Conservation (phyloP, 768 basidiomycete genomes). For the Clitopilus passeckerianus region DNA sequence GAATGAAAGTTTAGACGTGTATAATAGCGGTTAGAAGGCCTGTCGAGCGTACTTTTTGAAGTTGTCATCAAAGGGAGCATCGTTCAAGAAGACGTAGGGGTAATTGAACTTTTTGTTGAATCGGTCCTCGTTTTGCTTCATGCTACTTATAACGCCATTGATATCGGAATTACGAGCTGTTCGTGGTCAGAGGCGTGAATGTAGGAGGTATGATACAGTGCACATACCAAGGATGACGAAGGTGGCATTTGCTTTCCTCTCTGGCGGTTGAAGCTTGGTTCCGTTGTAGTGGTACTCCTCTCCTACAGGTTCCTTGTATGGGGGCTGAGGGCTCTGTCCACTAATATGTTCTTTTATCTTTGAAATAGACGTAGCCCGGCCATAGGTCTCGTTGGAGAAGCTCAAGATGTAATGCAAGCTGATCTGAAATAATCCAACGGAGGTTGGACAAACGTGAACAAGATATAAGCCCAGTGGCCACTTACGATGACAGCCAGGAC, state of each 20-base stretch:
- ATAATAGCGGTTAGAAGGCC: not conserved
- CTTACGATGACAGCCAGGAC: constrained; percentile 43
- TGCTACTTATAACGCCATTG: constrained; percentile 53
- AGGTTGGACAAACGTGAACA: not conserved
- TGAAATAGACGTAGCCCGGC: constrained; percentile 50
- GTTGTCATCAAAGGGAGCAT: constrained; percentile 62
- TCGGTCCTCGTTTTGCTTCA: constrained; percentile 79
- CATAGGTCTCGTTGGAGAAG: constrained; percentile 63
- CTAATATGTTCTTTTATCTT: constrained; percentile 31
- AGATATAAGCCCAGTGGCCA: constrained; percentile 1
- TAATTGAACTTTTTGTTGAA: constrained; percentile 88
- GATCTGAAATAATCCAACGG: constrained; percentile 25
- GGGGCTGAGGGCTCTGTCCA: constrained; percentile 26
- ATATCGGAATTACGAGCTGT: constrained; percentile 58
- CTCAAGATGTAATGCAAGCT: constrained; percentile 61
- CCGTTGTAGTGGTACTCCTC: constrained; percentile 49
- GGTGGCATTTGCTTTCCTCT: constrained; percentile 74
- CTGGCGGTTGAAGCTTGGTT: constrained; percentile 30
- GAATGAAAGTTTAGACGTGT: constrained; percentile 3
- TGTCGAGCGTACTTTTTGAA: constrained; percentile 53
- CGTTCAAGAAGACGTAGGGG: constrained; percentile 86
- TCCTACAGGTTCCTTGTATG: constrained; percentile 54
- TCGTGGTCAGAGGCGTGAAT: not conserved
- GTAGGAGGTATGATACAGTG: not conserved
- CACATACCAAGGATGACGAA: constrained; percentile 68